Percentiles rank a stretch among this genome's conserved stretches.
phyloP scores from a whole-genome alignment of 78 protist species.

The Dictyostelium citrinum region DNA sequence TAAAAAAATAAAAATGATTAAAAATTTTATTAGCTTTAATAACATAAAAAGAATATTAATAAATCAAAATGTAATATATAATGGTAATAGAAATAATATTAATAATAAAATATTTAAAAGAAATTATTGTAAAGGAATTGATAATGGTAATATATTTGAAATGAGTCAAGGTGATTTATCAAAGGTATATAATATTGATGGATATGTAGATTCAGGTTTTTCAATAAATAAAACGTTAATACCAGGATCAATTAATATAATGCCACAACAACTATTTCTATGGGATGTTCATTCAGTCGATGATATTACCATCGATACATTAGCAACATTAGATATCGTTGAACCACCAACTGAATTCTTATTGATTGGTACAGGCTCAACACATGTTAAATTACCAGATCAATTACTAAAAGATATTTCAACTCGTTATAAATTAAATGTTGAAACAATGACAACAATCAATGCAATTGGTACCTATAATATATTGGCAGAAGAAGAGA shows the following conservation, averaged over 20 bases:
- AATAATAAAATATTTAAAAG: not conserved
- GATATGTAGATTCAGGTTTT: constrained; percentile 47
- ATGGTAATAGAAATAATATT: not conserved
- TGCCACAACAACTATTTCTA: constrained; percentile 8
- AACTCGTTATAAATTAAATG: not conserved
- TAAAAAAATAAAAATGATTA: not conserved
- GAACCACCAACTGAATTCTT: constrained; percentile 56
- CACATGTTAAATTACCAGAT: not conserved
- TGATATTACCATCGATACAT: constrained; percentile 26
- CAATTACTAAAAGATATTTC: not conserved
- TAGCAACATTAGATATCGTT: constrained; percentile 15
- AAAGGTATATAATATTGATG: constrained; percentile 18
- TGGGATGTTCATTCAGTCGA: constrained; percentile 53
- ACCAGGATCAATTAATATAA: constrained; percentile 45
- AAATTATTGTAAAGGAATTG: constrained; percentile 1
- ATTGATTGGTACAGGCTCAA: constrained; percentile 47
- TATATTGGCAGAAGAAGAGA: constrained; percentile 51
- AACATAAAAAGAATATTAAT: not conserved
- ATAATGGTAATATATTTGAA: not conserved
- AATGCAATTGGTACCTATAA: constrained; percentile 72
- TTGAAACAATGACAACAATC: constrained; percentile 32
- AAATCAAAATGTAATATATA: not conserved
- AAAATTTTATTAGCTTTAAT: not conserved
- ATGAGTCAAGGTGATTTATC: constrained; percentile 19
- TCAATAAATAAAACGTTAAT: constrained; percentile 16